Percentiles rank a stretch among this genome's conserved stretches.
These are phyloP conservation scores for Neurospora cerealis DNA, from an alignment of 495 filamentous ascomycete species.

Conservation along the genomic window DNA sequence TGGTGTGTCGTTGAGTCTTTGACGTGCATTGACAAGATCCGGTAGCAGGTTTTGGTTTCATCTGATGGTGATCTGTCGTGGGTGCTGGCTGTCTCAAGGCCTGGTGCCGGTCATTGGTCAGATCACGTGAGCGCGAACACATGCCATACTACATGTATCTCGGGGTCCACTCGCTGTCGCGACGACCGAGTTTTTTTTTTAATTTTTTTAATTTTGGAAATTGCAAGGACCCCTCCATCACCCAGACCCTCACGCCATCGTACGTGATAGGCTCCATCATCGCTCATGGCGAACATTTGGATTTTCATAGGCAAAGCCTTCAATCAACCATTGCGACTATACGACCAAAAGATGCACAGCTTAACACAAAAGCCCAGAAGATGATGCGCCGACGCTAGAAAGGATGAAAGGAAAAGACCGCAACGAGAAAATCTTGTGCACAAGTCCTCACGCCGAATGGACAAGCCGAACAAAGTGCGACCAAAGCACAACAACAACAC, in stretches of 20 bases:
- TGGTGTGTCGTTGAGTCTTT: background rate
- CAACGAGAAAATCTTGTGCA: background rate
- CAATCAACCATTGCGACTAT: background rate
- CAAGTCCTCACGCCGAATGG: background rate
- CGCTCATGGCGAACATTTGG: background rate
- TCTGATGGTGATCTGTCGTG: background rate
- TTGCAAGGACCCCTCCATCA: background rate
- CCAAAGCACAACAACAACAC: background rate
- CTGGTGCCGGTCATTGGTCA: background rate
- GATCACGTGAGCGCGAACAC: background rate
- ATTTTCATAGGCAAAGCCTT: background rate
- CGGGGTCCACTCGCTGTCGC: background rate
- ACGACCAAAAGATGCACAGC: background rate
- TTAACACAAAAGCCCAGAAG: background rate
- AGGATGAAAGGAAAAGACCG: background rate
- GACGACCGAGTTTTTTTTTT: background rate
- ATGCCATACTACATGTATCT: background rate
- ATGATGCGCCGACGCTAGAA: background rate
- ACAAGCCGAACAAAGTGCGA: background rate
- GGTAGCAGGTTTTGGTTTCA: background rate
- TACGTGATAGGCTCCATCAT: background rate
- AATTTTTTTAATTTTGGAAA: background rate
- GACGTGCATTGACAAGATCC: background rate
- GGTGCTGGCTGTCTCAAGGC: background rate
- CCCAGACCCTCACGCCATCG: background rate